phyloP scores from a whole-genome alignment of 2,329 filamentous ascomycete genomes.

The Hypomyces perniciosus region DNA sequence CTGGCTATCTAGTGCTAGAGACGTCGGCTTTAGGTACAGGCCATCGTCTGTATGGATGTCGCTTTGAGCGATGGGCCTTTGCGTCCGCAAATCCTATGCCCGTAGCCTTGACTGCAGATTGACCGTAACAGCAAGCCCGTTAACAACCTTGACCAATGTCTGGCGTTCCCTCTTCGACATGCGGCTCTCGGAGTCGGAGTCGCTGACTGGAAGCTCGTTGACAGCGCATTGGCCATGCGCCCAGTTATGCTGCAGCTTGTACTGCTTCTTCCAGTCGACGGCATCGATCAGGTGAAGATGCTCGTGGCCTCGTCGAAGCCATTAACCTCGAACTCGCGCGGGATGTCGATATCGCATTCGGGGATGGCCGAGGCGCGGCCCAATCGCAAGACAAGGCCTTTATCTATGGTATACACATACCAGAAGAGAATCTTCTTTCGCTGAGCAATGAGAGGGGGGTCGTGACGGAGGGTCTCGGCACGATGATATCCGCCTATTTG shows the following conservation, averaged over 20 bases:
- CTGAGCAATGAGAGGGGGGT: slow-evolving; percentile 26
- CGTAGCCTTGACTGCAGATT: slow-evolving; percentile 65
- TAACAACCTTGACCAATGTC: slow-evolving; percentile 72
- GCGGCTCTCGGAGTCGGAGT: slow-evolving; percentile 23
- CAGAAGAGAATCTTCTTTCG: slow-evolving; percentile 42
- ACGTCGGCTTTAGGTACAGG: slow-evolving; percentile 44
- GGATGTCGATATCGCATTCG: slow-evolving; percentile 53
- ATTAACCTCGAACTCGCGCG: slow-evolving; percentile 38
- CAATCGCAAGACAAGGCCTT: slow-evolving; percentile 51
- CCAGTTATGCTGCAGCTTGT: slow-evolving; percentile 89
- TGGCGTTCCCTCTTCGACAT: slow-evolving; percentile 27
- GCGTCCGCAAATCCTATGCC: slow-evolving; percentile 69
- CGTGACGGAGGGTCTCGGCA: slow-evolving; percentile 27
- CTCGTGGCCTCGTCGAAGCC: slow-evolving; percentile 27
- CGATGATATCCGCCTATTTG: slow-evolving; percentile 59
- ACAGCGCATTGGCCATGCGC: slow-evolving; percentile 73
- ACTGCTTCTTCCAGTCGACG: slow-evolving; percentile 82
- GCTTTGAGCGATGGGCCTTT: slow-evolving; percentile 50
- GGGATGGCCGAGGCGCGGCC: slow-evolving; percentile 53
- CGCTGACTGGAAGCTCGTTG: slow-evolving; percentile 62
- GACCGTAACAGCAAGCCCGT: slow-evolving; percentile 72
- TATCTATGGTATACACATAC: slow-evolving; percentile 52
- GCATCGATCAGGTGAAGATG: slow-evolving; percentile 30
- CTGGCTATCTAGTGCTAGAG: slow-evolving; percentile 59
- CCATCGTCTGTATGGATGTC: slow-evolving; percentile 25